Evolutionary conservation across 345 rosid genomes (phyloP).

Genomic region (Crucihimalaya himalaica): DNA sequence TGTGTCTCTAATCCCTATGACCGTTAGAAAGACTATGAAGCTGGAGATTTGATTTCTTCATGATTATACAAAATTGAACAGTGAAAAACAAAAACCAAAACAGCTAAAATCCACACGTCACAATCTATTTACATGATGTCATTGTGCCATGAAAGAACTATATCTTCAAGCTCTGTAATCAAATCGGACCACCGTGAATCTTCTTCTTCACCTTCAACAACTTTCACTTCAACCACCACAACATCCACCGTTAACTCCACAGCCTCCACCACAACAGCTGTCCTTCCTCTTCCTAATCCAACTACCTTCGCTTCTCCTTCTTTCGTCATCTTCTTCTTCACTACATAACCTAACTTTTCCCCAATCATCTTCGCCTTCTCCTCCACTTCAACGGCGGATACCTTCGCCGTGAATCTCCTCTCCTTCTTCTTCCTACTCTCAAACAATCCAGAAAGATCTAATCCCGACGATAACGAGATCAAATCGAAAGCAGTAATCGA

Average conservation of each 20-base stretch:
- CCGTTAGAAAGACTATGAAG: slow-evolving; percentile 1
- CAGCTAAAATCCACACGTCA: slow-evolving; percentile 6
- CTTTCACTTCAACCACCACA: slow-evolving; percentile 66
- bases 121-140: slow-evolving; percentile 40
- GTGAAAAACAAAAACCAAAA: neutral
- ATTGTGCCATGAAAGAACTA: slow-evolving; percentile 71
- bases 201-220: slow-evolving; percentile 53
- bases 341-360: slow-evolving; percentile 60
- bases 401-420: slow-evolving; percentile 65
- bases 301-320: slow-evolving; percentile 33
- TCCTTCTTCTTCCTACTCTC: slow-evolving; percentile 52
- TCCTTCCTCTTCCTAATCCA: slow-evolving; percentile 68
- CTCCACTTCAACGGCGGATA: slow-evolving; percentile 51
- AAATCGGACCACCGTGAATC: slow-evolving; percentile 73
- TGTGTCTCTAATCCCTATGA: too few relatives aligned
- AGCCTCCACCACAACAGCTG: slow-evolving; percentile 51
- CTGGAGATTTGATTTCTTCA: neutral
- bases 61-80: slow-evolving; percentile 9
- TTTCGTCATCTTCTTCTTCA: slow-evolving; percentile 63
- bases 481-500: slow-evolving; percentile 71
- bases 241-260: slow-evolving; percentile 50
- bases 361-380: slow-evolving; percentile 67
- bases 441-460: slow-evolving; percentile 79
- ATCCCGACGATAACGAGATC: slow-evolving; percentile 71
- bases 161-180: slow-evolving; percentile 61